phyloP scores from a whole-genome alignment of 1,284 basidiomycete species.

The Abortiporus biennis region DNA sequence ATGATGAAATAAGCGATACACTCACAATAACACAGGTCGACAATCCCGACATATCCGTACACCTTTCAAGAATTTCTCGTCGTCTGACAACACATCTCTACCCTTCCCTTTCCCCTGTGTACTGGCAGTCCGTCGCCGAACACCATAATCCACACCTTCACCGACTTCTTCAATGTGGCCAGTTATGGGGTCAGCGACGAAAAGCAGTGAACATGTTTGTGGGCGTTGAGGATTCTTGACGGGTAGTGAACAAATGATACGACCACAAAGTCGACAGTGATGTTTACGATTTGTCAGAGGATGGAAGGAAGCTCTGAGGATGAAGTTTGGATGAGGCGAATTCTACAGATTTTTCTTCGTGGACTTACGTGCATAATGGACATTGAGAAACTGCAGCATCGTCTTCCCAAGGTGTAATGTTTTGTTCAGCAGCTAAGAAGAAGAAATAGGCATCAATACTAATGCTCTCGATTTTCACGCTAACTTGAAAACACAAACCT shows the following conservation, averaged over 20 bases:
- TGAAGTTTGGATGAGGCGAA: neutral
- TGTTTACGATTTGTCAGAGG: slow-evolving; percentile 92
- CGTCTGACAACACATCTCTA: slow-evolving; percentile 43
- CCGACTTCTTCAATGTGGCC: slow-evolving; percentile 79
- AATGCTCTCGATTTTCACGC: neutral
- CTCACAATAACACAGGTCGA: slow-evolving; percentile 72
- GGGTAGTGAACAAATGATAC: slow-evolving; percentile 89
- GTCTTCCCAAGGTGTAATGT: slow-evolving; percentile 93
- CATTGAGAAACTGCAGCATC: slow-evolving; percentile 75
- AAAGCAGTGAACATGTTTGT: slow-evolving; percentile 69
- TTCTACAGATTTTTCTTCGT: neutral
- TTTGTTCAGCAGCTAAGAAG: slow-evolving; percentile 73
- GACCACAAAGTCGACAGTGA: slow-evolving; percentile 92
- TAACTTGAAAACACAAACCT: slow-evolving; percentile 32
- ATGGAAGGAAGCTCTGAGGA: slow-evolving; percentile 70
- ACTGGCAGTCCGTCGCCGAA: slow-evolving; percentile 37
- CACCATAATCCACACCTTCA: slow-evolving; percentile 84
- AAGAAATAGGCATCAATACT: neutral
- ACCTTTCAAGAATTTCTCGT: slow-evolving; percentile 78
- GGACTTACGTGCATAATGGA: slow-evolving; percentile 77
- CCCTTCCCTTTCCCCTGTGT: slow-evolving; percentile 23
- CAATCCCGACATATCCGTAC: slow-evolving; percentile 83
- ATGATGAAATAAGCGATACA: slow-evolving; percentile 12
- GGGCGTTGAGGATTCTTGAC: slow-evolving; percentile 67
- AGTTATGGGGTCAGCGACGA: slow-evolving; percentile 73